These are phyloP conservation scores for Neospora caninum DNA, from an alignment of 169 alveolate genomes.

Conservation along the genomic window DNA sequence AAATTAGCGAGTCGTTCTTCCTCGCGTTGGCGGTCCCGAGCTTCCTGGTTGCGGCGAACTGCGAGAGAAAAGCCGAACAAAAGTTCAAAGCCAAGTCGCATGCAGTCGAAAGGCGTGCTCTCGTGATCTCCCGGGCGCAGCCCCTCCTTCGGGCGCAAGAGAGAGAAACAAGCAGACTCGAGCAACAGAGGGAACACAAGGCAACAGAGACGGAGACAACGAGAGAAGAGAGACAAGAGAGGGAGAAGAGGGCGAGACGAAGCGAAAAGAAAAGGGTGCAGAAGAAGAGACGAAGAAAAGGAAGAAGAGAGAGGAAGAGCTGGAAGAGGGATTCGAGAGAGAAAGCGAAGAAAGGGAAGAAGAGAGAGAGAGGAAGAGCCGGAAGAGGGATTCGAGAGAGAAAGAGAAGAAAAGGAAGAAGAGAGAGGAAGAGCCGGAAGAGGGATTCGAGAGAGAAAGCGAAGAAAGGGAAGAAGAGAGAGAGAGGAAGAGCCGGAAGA, in stretches of 20 bases:
- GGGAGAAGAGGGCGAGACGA: too few relatives aligned
- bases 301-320: not conserved
- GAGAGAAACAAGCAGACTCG: too few relatives aligned
- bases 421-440: not conserved
- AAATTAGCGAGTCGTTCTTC: not conserved
- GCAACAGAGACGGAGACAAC: too few relatives aligned
- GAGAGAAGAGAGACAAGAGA: not conserved
- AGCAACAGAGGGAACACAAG: too few relatives aligned
- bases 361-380: too few relatives aligned
- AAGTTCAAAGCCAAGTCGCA: too few relatives aligned
- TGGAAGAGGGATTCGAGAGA: not conserved
- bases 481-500: too few relatives aligned
- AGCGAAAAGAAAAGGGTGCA: not conserved
- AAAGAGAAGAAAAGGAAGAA: not conserved
- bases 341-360: too few relatives aligned
- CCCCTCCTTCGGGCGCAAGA: too few relatives aligned
- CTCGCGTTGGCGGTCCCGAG: not conserved
- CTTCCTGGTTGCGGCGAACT: not conserved
- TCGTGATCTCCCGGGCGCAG: too few relatives aligned
- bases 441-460: not conserved
- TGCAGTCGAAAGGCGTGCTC: too few relatives aligned
- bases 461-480: too few relatives aligned
- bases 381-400: not conserved
- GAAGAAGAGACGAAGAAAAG: not conserved
- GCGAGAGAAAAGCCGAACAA: not conserved